These are phyloP conservation scores for Cystobasidium ongulense DNA, from an alignment of 768 basidiomycete species.

Conservation along the genomic window DNA sequence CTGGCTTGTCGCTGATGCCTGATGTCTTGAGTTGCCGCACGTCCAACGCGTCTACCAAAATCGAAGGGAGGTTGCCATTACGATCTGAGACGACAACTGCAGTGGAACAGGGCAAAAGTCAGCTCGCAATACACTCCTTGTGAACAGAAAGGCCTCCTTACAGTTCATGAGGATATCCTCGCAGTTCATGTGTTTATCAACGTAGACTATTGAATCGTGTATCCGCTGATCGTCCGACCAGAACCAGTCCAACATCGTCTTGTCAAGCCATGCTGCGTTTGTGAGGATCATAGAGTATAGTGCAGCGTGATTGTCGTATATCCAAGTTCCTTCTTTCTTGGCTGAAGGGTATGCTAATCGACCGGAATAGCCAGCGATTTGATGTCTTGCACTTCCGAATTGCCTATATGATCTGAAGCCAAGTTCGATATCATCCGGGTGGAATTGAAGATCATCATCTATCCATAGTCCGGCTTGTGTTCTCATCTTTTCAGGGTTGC, in stretches of 20 bases:
- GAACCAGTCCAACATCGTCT: conserved; percentile 21
- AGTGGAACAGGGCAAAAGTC: neutral
- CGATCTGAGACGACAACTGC: conserved; percentile 20
- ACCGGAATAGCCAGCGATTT: conserved; percentile 15
- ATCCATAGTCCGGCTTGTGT: conserved; percentile 20
- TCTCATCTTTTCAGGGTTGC: conserved; percentile 7
- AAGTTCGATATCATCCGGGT: conserved; percentile 16
- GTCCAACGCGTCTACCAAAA: conserved; percentile 20
- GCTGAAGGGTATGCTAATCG: neutral
- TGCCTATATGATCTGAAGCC: conserved; percentile 13
- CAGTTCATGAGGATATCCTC: conserved; percentile 31
- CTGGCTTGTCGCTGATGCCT: conserved; percentile 18
- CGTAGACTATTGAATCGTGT: conserved; percentile 8
- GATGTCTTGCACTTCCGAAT: conserved; percentile 3
- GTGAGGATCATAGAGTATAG: conserved; percentile 25
- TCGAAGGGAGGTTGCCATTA: conserved; percentile 9
- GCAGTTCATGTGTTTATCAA: conserved; percentile 29
- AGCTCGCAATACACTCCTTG: neutral
- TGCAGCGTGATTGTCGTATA: conserved; percentile 1
- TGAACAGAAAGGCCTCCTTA: neutral
- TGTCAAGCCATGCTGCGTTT: conserved; percentile 10
- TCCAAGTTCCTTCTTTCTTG: neutral
- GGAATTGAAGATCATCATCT: conserved; percentile 24
- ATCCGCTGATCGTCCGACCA: conserved; percentile 23
- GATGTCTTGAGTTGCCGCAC: conserved; percentile 8